Evolutionary conservation across 345 rosid genomes (phyloP).

Genomic region (Acer yangbiense): DNA sequence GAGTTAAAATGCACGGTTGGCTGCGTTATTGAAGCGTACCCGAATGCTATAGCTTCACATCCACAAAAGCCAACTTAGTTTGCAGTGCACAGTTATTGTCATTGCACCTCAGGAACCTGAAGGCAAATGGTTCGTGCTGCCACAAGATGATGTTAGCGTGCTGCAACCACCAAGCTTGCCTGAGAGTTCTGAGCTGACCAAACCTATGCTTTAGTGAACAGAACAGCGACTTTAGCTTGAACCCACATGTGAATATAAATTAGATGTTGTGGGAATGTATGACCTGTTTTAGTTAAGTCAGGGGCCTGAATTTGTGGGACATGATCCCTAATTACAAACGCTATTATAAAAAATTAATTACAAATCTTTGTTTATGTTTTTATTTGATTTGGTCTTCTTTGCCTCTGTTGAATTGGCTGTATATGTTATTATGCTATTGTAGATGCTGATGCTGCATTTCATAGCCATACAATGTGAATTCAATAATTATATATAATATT

Average conservation of each 20-base stretch:
- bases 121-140: conserved; percentile 25
- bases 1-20: conserved; percentile 14
- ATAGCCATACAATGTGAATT: too few species aligned
- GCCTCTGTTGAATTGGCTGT: not conserved
- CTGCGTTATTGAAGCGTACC: conserved; percentile 18
- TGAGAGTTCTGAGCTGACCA: not conserved
- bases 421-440: not conserved
- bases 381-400: not conserved
- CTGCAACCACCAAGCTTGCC: not conserved
- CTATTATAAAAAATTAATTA: not conserved
- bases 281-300: not conserved
- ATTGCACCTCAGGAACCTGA: conserved; percentile 36
- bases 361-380: not conserved
- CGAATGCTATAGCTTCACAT: conserved; percentile 36
- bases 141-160: conserved; percentile 4
- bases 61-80: conserved; percentile 47
- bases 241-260: not conserved
- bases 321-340: not conserved
- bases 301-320: not conserved
- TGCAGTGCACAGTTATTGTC: conserved; percentile 36
- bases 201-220: not conserved
- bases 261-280: conserved; percentile 2
- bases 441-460: conserved; percentile 7
- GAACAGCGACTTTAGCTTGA: not conserved
- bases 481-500: too few species aligned